A percentile compares a stretch with the other conserved stretches of the same genome.
Conservation (phyloP, 352 stramenopile genomes). For the Globisporangium parvum region DNA sequence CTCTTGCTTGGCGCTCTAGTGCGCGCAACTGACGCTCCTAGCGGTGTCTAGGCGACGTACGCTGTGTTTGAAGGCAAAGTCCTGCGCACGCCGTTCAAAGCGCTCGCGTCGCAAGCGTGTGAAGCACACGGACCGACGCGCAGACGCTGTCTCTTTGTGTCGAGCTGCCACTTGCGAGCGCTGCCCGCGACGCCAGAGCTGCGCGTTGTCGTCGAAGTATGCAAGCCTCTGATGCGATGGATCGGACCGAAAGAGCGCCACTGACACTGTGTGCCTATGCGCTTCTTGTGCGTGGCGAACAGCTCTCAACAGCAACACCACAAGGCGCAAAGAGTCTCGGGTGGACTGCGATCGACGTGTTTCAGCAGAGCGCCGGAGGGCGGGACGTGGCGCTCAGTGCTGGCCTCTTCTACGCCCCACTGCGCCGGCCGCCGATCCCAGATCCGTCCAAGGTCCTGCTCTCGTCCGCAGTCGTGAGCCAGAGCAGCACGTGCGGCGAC, state of each 20-base stretch:
- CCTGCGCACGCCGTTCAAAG: constrained; percentile 36
- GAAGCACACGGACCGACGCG: constrained; percentile 19
- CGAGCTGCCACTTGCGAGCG: constrained; percentile 25
- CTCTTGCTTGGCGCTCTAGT: neutral
- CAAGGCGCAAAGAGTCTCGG: constrained; percentile 24
- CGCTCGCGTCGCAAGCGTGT: constrained; percentile 22
- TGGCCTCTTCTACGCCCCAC: constrained; percentile 32
- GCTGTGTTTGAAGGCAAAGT: constrained; percentile 35
- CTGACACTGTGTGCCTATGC: no score
- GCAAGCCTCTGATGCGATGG: neutral
- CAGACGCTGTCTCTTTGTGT: constrained; percentile 28
- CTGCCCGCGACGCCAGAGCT: constrained; percentile 21
- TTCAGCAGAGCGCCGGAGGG: no score
- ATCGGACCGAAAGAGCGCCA: no score
- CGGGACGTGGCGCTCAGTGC: constrained; percentile 13
- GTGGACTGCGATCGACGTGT: constrained; percentile 37
- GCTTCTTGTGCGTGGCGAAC: no score
- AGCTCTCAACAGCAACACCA: constrained; percentile 16
- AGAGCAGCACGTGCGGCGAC: constrained; percentile 7
- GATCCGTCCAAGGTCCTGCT: constrained; percentile 31
- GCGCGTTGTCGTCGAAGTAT: constrained; percentile 36
- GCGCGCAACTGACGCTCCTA: neutral
- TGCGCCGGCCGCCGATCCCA: constrained; percentile 33
- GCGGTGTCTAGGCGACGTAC: constrained; percentile 29
- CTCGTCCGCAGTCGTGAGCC: constrained; percentile 3